phyloP scores from a whole-genome alignment of 306 rosid genomes.

The Chamaecrista fasciculata region DNA sequence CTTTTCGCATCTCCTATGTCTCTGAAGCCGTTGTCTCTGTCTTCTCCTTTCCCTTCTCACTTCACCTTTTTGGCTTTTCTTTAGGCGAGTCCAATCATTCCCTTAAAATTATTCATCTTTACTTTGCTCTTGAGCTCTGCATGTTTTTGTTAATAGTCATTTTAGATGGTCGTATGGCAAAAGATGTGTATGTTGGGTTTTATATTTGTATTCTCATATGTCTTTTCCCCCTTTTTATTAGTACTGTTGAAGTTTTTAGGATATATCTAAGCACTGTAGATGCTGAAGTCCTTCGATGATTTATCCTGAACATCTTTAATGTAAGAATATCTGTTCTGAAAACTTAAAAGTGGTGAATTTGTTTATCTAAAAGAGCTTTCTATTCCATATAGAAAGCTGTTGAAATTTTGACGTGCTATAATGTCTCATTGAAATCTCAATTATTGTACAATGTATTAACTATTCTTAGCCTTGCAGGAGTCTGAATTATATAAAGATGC shows the following conservation, averaged over 20 bases:
- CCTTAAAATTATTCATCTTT: background rate
- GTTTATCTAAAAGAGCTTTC: constrained; percentile 4
- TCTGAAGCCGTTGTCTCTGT: background rate
- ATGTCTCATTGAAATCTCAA: background rate
- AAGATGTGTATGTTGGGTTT: background rate
- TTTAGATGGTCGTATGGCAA: background rate
- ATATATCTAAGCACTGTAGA: background rate
- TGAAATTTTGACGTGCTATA: background rate
- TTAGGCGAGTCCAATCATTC: background rate
- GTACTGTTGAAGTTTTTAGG: background rate
- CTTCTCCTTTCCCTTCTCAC: background rate
- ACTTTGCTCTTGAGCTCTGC: background rate
- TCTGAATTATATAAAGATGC: constrained; percentile 42
- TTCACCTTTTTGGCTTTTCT: background rate
- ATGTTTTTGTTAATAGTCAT: background rate
- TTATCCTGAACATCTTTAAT: background rate
- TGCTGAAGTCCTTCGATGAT: background rate
- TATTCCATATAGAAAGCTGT: background rate
- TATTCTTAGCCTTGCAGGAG: constrained; percentile 15
- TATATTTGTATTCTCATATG: background rate
- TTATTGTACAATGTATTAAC: constrained; percentile 3
- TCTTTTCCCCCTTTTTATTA: background rate
- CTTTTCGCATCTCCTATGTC: background rate
- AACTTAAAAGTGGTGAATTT: background rate
- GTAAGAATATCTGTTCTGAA: background rate